Evolutionary conservation across 2,329 filamentous ascomycete species (phyloP).

Genomic region (Hypoxylon sp.): DNA sequence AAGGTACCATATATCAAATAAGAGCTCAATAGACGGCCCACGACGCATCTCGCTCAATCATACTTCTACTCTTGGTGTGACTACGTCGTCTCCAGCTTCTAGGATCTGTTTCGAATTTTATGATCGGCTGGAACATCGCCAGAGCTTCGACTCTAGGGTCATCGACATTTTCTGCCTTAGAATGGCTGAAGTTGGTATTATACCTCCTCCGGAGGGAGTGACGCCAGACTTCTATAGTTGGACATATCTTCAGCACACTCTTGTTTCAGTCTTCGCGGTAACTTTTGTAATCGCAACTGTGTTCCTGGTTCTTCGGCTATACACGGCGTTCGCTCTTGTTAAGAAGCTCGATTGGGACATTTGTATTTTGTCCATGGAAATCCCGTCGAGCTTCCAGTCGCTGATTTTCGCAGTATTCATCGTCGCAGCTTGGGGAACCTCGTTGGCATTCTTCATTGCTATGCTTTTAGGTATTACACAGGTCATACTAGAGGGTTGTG

Average conservation of each 20-base stretch:
- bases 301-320: conserved; percentile 10
- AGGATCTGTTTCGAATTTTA: neutral
- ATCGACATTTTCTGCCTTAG: neutral
- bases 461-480: conserved; percentile 7
- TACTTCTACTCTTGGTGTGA: neutral
- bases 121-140: neutral
- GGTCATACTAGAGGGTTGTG: neutral
- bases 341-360: conserved; percentile 29
- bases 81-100: neutral
- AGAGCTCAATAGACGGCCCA: neutral
- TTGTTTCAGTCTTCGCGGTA: conserved; percentile 6
- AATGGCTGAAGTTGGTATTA: conserved; percentile 25
- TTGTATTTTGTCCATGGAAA: neutral
- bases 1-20: neutral
- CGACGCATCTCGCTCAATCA: neutral
- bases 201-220: conserved; percentile 19
- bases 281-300: conserved; percentile 13
- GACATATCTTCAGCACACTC: conserved; percentile 7
- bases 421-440: conserved; percentile 15
- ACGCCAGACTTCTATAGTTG: conserved; percentile 19
- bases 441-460: conserved; percentile 13
- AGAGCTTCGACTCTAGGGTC: neutral
- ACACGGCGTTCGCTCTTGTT: conserved; percentile 14
- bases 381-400: neutral
- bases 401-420: conserved; percentile 10